phyloP scores from a whole-genome alignment of 1,284 basidiomycete species.

The Bondarzewia mesenterica region DNA sequence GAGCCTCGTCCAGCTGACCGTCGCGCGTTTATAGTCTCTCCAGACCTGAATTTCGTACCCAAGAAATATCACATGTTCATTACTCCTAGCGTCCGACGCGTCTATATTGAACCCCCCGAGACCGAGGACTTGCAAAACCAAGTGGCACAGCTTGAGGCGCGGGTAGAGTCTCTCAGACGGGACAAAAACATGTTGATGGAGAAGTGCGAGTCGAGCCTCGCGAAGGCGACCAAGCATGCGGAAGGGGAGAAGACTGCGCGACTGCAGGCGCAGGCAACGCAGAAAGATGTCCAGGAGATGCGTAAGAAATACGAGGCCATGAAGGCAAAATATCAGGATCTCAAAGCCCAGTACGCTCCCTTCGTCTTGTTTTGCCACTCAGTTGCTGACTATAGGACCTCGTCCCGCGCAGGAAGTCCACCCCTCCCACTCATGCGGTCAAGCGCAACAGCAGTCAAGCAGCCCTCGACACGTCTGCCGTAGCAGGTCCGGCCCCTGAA shows the following conservation, averaged over 20 bases:
- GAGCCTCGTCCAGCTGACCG: slow-evolving; percentile 3
- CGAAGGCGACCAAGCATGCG: slow-evolving; percentile 20
- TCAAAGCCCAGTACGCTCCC: slow-evolving; percentile 17
- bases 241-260: slow-evolving; percentile 27
- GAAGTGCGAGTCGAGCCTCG: slow-evolving; percentile 29
- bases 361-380: not conserved
- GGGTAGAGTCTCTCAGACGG: slow-evolving; percentile 18
- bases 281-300: slow-evolving; percentile 20
- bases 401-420: not conserved
- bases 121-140: slow-evolving; percentile 20
- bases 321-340: slow-evolving; percentile 18
- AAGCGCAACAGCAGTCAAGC: slow-evolving; percentile 7
- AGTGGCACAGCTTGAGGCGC: slow-evolving; percentile 22
- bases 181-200: slow-evolving; percentile 35
- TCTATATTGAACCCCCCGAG: slow-evolving; percentile 39
- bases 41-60: slow-evolving; percentile 45
- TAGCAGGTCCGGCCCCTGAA: not conserved
- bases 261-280: slow-evolving; percentile 19
- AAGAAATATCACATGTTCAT: slow-evolving; percentile 53
- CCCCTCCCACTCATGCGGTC: not conserved
- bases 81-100: slow-evolving; percentile 42
- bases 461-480: slow-evolving; percentile 5
- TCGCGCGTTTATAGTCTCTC: slow-evolving; percentile 18
- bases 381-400: not conserved
- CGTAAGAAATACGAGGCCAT: slow-evolving; percentile 22